phyloP scores from a whole-genome alignment of 257 asterid genomes.

The Schizonepeta tenuifolia region DNA sequence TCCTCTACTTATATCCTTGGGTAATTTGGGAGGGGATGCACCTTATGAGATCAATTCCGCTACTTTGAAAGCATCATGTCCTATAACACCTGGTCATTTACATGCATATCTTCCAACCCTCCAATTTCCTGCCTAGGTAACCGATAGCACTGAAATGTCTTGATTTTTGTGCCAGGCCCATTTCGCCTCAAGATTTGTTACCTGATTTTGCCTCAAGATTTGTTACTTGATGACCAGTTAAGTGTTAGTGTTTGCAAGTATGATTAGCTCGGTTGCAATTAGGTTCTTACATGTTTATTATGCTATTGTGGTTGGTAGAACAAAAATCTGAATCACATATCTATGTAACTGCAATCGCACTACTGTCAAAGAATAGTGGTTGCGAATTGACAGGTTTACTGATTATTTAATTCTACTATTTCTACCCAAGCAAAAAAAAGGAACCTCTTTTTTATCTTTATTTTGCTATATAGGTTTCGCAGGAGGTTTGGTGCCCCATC shows the following conservation, averaged over 20 bases:
- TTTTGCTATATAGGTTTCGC: constrained; percentile 48
- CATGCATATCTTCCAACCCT: not conserved
- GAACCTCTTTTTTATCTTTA: constrained; percentile 24
- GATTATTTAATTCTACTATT: not conserved
- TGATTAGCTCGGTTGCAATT: constrained; percentile 14
- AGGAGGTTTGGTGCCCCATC: constrained; percentile 89
- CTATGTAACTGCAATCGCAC: not conserved
- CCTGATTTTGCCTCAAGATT: not conserved
- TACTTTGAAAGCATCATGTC: not conserved
- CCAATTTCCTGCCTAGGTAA: not conserved
- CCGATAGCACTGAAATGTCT: not conserved
- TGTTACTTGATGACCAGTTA: not conserved
- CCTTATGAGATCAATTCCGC: not conserved
- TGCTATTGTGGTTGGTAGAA: not conserved
- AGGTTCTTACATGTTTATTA: not conserved
- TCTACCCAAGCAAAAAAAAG: not conserved
- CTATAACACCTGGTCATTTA: not conserved
- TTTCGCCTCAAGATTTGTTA: not conserved
- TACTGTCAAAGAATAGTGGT: not conserved
- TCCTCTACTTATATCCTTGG: not conserved
- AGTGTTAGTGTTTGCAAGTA: not conserved
- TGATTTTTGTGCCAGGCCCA: not conserved
- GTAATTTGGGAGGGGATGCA: not conserved
- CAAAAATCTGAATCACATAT: not conserved
- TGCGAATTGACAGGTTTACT: not conserved